Evolutionary conservation across 2,329 filamentous ascomycete genomes (phyloP).

Genomic region (Mycosphaerella arachidis): DNA sequence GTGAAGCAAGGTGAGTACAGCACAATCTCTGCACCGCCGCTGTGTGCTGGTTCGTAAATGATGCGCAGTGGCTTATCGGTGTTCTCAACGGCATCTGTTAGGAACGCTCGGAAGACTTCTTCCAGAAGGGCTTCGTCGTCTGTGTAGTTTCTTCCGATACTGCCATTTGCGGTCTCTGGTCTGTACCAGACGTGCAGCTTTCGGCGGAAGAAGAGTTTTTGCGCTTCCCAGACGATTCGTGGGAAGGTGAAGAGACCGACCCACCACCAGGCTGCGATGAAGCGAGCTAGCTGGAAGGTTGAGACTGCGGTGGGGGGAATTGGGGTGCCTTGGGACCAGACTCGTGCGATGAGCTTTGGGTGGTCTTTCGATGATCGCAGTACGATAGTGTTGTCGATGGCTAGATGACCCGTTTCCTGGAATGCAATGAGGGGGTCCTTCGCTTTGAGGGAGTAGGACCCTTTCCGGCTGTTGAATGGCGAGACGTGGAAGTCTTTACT

Average conservation of each 20-base stretch:
- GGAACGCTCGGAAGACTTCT: conserved; percentile 37
- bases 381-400: conserved; percentile 57
- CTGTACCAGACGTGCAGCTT: conserved; percentile 61
- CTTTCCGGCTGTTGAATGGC: conserved; percentile 61
- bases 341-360: conserved; percentile 57
- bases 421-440: conserved; percentile 40
- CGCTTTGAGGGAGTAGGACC: conserved; percentile 45
- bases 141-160: conserved; percentile 52
- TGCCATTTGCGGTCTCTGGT: conserved; percentile 57
- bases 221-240: conserved; percentile 60
- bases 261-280: conserved; percentile 57
- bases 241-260: conserved; percentile 63
- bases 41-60: conserved; percentile 50
- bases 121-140: conserved; percentile 45
- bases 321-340: conserved; percentile 51
- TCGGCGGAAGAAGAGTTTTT: conserved; percentile 51
- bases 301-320: conserved; percentile 49
- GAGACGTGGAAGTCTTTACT: conserved; percentile 73
- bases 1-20: conserved; percentile 34
- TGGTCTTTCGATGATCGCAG: conserved; percentile 57
- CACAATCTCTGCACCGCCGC: conserved; percentile 25
- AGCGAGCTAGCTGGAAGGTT: conserved; percentile 22
- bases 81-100: conserved; percentile 47
- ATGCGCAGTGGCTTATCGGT: conserved; percentile 46
- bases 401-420: conserved; percentile 24